phyloP scores from a whole-genome alignment of 441 rosid genomes.

The Viola pubescens region DNA sequence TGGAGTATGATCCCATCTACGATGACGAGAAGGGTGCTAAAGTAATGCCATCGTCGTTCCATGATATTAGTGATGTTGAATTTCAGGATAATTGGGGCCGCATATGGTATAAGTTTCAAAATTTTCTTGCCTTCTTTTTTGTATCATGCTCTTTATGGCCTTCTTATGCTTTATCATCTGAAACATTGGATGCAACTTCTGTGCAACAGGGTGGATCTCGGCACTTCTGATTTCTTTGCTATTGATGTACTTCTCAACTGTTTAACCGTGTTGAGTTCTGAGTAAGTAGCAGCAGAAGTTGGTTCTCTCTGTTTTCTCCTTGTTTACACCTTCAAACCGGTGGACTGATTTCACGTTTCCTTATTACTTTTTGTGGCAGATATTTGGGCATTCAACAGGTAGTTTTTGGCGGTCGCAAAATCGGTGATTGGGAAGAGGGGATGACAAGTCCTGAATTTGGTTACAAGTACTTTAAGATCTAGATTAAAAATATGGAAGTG shows the following conservation, averaged over 20 bases:
- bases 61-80: conserved; percentile 85
- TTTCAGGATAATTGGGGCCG: conserved; percentile 98
- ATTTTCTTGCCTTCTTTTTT: not conserved
- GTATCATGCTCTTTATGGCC: not conserved
- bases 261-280: conserved; percentile 85
- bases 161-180: conserved; percentile 1
- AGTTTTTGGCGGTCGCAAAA: conserved; percentile 65
- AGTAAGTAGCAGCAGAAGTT: conserved; percentile 42
- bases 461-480: conserved; percentile 72
- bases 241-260: conserved; percentile 80
- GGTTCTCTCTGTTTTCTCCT: not conserved
- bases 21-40: conserved; percentile 70
- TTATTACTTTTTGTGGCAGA: conserved; percentile 27
- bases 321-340: not conserved
- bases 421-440: conserved; percentile 96
- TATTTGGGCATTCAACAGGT: conserved; percentile 79
- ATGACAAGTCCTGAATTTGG: conserved; percentile 73
- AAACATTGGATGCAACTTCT: conserved; percentile 5
- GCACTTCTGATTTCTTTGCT: conserved; percentile 73
- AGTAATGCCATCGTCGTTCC: conserved; percentile 86
- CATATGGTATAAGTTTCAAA: conserved; percentile 44
- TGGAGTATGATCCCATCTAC: conserved; percentile 74
- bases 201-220: conserved; percentile 76
- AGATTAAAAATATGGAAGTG: not conserved
- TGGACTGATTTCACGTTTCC: not conserved